phyloP scores from a whole-genome alignment of 768 basidiomycete species.

The Favolaschia claudopus region DNA sequence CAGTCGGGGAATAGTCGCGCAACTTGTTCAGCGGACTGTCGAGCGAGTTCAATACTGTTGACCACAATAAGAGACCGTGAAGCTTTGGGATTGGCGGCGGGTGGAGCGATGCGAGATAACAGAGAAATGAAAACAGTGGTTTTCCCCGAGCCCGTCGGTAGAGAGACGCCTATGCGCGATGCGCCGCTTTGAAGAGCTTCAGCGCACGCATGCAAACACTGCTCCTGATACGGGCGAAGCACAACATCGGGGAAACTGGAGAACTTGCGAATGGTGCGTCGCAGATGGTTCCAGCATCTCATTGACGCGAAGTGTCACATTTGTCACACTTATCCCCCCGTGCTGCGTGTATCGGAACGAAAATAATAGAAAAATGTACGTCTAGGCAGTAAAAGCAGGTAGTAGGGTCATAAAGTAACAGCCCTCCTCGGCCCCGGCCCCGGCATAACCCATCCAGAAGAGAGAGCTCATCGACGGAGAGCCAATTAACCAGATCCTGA shows the following conservation, averaged over 20 bases:
- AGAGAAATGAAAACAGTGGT: constrained; percentile 92
- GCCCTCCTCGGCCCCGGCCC: too few species aligned
- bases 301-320: background rate
- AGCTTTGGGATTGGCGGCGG: constrained; percentile 50
- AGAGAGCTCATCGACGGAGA: too few species aligned
- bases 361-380: background rate
- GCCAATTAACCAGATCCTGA: constrained; percentile 55
- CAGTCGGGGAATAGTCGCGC: constrained; percentile 70
- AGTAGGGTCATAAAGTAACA: constrained; percentile 1
- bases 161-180: constrained; percentile 81
- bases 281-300: too few species aligned
- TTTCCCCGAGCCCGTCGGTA: constrained; percentile 89
- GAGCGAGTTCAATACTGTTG: constrained; percentile 88
- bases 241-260: constrained; percentile 37
- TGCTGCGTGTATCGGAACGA: too few species aligned
- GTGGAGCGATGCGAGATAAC: constrained; percentile 66
- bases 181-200: constrained; percentile 72
- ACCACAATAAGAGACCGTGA: constrained; percentile 82
- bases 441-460: constrained; percentile 12
- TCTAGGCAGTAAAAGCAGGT: constrained; percentile 15
- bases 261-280: constrained; percentile 15
- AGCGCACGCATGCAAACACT: constrained; percentile 79
- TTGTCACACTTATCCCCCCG: constrained; percentile 17
- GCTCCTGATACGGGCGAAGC: constrained; percentile 89
- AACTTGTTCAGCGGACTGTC: constrained; percentile 83